Conservation (phyloP, 441 rosid species). For the Kokia cookei region DNA sequence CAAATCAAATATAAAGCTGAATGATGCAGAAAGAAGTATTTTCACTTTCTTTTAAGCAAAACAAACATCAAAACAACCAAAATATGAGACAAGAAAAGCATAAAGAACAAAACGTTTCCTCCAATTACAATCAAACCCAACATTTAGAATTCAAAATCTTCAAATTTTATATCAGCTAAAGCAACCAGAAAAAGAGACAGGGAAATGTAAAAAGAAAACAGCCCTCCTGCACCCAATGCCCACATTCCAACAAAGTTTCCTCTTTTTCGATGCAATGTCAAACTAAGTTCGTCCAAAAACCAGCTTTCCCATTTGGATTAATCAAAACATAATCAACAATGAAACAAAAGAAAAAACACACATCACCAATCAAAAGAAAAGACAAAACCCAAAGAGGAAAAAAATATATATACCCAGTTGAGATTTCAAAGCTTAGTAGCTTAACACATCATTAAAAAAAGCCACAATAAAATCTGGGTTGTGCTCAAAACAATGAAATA, state of each 20-base stretch:
- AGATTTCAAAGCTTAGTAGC: slow-evolving; percentile 15
- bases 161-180: background rate
- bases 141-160: background rate
- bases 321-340: slow-evolving; percentile 3
- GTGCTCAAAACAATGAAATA: slow-evolving; percentile 4
- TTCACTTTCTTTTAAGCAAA: background rate
- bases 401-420: slow-evolving; percentile 21
- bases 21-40: background rate
- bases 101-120: slow-evolving; percentile 10
- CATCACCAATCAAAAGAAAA: slow-evolving; percentile 6
- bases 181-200: slow-evolving; percentile 11
- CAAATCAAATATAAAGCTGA: background rate
- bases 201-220: slow-evolving; percentile 1
- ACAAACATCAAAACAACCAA: slow-evolving; percentile 1
- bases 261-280: background rate
- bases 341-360: background rate
- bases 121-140: slow-evolving; percentile 3
- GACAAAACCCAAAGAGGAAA: background rate
- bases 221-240: background rate
- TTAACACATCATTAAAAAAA: background rate
- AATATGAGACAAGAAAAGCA: slow-evolving; percentile 13
- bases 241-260: background rate
- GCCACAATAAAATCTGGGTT: slow-evolving; percentile 5
- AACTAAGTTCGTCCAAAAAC: slow-evolving; percentile 13
- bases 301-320: slow-evolving; percentile 15